Base-by-base conservation (phyloP, 2,329 filamentous ascomycete species). In the Ceratocystis destructans region DNA sequence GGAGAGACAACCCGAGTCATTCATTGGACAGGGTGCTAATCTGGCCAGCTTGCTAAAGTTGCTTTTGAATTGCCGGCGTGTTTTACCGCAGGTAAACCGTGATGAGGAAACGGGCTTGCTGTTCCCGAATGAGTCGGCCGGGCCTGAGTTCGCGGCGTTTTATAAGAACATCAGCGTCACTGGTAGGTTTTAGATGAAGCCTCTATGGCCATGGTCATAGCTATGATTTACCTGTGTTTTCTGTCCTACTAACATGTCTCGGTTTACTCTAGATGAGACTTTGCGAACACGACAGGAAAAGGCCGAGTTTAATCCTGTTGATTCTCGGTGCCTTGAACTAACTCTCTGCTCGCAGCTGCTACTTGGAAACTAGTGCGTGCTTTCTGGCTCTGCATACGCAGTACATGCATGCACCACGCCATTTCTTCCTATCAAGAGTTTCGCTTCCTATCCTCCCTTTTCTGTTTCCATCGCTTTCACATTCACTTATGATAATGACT, bases 11-110 rank as follows among this genome's bases (percentile, higher is more conserved):
- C 84, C 84, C 0, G 75, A 77, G 62, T 76, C 77, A 63, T 87
- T 83, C 71, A 82, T 82, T 0, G 78, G 80, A 66, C 83, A 87
- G 69, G 84, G 84, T 17, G 79, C 82, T 59, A 79, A 80, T 44
- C 77, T 87, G 5, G 82, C 83, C 4, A 78, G 82, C 57, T 74
- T 86, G 48, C 73, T 87, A 62, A 80, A 81, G 72, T 84, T 86
- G 82, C 77, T 87, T 3, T 73, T 87, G 8, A 76, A 76, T n/a
- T 85, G 86, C 66, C 79, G 84, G 48, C 81, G 82, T 68, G 80
- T 82, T 0, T 77, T 85, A 4, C 84, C 85, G 1, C 79, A 79
- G 69, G 83, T 81, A 0, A 72, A 75, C 28, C 75, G 78, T 1
- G 75, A 76, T 48, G 71, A 75, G 0, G 77, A 83, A 63, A 80